Percentiles rank a stretch among this genome's conserved stretches.
These are phyloP conservation scores for Amanita pallidorosea DNA, from an alignment of 768 basidiomycete species.

Conservation along the genomic window DNA sequence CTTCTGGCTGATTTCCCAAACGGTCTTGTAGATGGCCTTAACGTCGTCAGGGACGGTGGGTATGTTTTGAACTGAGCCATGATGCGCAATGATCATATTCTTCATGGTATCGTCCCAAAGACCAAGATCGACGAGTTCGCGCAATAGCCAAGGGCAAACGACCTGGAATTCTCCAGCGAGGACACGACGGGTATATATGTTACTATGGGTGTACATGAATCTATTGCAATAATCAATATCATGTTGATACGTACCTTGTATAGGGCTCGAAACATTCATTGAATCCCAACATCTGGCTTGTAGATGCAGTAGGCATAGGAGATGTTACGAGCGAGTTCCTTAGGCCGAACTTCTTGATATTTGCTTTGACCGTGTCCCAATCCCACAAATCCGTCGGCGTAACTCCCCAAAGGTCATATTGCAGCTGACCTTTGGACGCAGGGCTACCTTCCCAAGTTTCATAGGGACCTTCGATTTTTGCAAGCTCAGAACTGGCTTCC, in stretches of 20 bases:
- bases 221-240: conserved; percentile 4
- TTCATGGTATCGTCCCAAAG: conserved; percentile 99
- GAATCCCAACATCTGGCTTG: conserved; percentile 94
- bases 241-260: conserved; percentile 50
- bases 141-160: conserved; percentile 98
- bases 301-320: conserved; percentile 99
- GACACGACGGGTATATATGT: conserved; percentile 98
- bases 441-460: conserved; percentile 88
- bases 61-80: conserved; percentile 83
- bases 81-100: conserved; percentile 97
- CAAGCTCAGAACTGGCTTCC: conserved; percentile 85
- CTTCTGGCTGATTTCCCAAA: conserved; percentile 99
- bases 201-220: conserved; percentile 34
- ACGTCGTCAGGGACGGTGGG: conserved; percentile 80
- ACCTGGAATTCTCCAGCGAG: conserved; percentile 99
- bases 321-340: conserved; percentile 86
- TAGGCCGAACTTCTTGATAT: conserved; percentile 71
- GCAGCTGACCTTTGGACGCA: conserved; percentile 78
- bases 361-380: conserved; percentile 80
- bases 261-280: conserved; percentile 99
- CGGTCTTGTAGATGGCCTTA: conserved; percentile 99
- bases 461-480: conserved; percentile 70
- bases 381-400: conserved; percentile 90
- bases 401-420: conserved; percentile 93
- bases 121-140: conserved; percentile 89